Evolutionary conservation across 345 rosid genomes (phyloP).

Genomic region (Melaleuca quinquenervia): DNA sequence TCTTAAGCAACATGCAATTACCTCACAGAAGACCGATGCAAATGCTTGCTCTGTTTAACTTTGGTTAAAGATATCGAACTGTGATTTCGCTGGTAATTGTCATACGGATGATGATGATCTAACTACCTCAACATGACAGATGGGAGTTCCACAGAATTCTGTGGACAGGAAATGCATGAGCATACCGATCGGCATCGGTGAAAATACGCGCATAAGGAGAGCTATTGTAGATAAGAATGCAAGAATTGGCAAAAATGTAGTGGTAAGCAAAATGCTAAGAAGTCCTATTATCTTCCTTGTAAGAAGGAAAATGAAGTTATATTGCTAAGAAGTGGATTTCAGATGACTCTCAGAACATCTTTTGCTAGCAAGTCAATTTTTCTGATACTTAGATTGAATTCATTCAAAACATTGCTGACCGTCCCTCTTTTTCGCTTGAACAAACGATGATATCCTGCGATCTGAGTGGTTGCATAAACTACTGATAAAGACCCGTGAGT

Average conservation of each 20-base stretch:
- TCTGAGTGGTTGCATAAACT: not conserved
- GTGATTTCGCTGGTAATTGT: not conserved
- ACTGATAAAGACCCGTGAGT: not conserved
- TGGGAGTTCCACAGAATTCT: conserved; percentile 11
- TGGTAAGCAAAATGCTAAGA: conserved; percentile 10
- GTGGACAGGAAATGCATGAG: conserved; percentile 1
- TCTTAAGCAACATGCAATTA: not conserved
- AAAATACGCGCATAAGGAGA: conserved; percentile 40
- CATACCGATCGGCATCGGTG: conserved; percentile 60
- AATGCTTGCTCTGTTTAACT: not conserved
- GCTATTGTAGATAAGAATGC: conserved; percentile 76
- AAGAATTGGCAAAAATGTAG: conserved; percentile 63
- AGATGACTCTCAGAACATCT: not conserved
- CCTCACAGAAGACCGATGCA: not conserved
- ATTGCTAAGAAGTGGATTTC: not conserved
- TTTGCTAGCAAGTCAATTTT: not conserved
- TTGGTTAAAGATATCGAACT: not conserved
- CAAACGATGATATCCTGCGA: not conserved
- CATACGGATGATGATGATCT: not conserved
- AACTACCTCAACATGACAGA: not conserved
- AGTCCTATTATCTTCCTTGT: not conserved
- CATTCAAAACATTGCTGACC: not conserved
- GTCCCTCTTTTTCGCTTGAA: not conserved
- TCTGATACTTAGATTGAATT: not conserved
- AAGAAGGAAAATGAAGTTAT: not conserved